Percentiles rank a stretch among this genome's conserved stretches.
These are phyloP conservation scores for Phytomonas francai DNA, from an alignment of 208 protist species.

Conservation along the genomic window DNA sequence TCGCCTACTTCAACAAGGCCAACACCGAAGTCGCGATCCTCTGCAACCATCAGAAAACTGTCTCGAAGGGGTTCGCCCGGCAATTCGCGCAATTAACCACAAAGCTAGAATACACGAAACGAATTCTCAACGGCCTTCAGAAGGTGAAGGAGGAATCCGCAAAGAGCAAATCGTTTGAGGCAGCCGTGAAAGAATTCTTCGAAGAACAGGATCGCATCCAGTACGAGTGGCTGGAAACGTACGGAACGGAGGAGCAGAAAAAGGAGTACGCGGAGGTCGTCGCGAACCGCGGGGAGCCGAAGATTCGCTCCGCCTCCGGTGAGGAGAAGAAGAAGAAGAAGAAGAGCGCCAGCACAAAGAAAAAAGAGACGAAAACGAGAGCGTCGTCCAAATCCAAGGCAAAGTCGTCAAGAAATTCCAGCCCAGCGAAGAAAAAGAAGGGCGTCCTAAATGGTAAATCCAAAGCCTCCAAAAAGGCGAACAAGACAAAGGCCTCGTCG, in stretches of 20 bases:
- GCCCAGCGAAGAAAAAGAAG: conserved; percentile 25
- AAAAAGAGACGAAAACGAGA: conserved; percentile 23
- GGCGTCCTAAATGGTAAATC: neutral
- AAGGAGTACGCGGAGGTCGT: conserved; percentile 79
- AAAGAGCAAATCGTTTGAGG: conserved; percentile 58
- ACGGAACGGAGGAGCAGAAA: conserved; percentile 85
- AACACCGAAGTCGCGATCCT: conserved; percentile 98
- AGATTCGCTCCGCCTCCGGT: conserved; percentile 9
- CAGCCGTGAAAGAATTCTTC: conserved; percentile 77
- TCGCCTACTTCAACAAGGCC: conserved; percentile 96
- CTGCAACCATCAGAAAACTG: conserved; percentile 98
- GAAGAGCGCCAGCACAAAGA: conserved; percentile 13
- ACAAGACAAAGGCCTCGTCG: conserved; percentile 22
- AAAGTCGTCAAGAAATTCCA: conserved; percentile 31
- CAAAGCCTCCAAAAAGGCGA: conserved; percentile 13
- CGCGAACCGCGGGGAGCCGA: conserved; percentile 43
- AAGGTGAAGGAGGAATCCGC: conserved; percentile 41
- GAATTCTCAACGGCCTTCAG: conserved; percentile 76
- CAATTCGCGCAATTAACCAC: conserved; percentile 74
- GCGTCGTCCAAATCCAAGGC: conserved; percentile 12
- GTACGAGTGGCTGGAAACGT: conserved; percentile 78
- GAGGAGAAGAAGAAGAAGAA: conserved; percentile 33
- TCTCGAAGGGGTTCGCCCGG: conserved; percentile 87
- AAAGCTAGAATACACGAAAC: conserved; percentile 70
- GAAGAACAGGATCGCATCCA: conserved; percentile 83